Evolutionary conservation across 2,329 filamentous ascomycete genomes (phyloP), one percentile per base, ranked within the genome.

Genomic region (Ascochyta clinopodiicola): DNA sequence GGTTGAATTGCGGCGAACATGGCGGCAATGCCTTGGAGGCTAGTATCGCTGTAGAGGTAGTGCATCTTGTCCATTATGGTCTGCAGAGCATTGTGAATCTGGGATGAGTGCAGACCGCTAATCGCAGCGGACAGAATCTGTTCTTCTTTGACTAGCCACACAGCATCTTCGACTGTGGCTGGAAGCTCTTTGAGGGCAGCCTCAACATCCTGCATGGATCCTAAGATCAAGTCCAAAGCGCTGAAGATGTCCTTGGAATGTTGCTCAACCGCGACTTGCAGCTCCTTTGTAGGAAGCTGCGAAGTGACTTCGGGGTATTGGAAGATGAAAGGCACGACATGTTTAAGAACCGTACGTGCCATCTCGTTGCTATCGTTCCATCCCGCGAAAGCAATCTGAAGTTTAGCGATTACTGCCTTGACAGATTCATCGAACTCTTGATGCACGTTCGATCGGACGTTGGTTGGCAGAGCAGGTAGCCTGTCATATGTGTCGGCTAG

Each of bases 161-260:
- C 80, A 1, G 80, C 66, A 38, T 89, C 85, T 31, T 91, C 86
- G 1, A 80, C 79, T 1, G 87, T 84, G 4, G 75, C 71, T 1
- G 88, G 86, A 1, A 88, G 76, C 3, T 79, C 78, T 10, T 79
- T 75, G 8, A 86, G 77, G 2, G 81, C 77, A 57, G 84, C 84
- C 54, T 86, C 84, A 40, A 89, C 82, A 60, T 88, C 86, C 72
- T 97, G 92, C 43, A 96, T 82, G 1, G 90, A 88, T 32, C 94
- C 89, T 2, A 97, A 85, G 25, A 94, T 84, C 44, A 86, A 85
- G 73, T 96, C 90, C 42, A 88, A 84, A n/a, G 89, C 79, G 1
- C 76, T 83, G 34, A 90, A 84, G 1, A 92, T 74, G 3, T 81
- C 78, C 13, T 81, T 76, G 37, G 86, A 84, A 39, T 92, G 83